Conservation (phyloP, 1,139 yeast genomes). For the Diutina scorzettiae region DNA sequence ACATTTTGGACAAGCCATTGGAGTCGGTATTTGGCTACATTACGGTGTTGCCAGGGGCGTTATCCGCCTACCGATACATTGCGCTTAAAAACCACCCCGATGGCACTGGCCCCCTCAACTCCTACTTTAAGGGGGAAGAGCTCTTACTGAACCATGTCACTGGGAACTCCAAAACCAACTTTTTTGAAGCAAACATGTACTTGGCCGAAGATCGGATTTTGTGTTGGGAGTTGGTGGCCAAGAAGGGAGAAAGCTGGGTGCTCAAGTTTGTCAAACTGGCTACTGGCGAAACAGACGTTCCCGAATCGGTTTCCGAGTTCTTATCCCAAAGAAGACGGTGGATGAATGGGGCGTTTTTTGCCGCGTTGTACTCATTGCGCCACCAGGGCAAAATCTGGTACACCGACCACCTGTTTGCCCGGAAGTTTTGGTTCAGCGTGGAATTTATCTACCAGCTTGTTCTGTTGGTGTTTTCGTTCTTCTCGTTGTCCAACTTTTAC, state of each 20-base stretch:
- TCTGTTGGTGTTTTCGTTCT: conserved; percentile 71
- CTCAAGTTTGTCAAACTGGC: conserved; percentile 87
- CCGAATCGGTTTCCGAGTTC: conserved; percentile 82
- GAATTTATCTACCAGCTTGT: conserved; percentile 78
- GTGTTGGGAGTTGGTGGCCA: conserved; percentile 95
- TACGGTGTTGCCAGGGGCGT: conserved; percentile 90
- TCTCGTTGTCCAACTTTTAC: conserved; percentile 82
- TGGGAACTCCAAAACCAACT: conserved; percentile 38
- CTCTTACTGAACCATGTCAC: conserved; percentile 24
- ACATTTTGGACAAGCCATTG: conserved; percentile 86
- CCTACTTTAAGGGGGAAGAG: conserved; percentile 86
- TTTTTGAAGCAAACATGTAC: conserved; percentile 94
- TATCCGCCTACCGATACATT: conserved; percentile 85
- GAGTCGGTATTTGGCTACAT: conserved; percentile 92
- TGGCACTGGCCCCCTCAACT: conserved; percentile 84
- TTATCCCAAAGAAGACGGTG: conserved; percentile 94
- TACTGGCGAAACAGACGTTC: conserved; percentile 95
- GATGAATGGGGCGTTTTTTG: conserved; percentile 96
- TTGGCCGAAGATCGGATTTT: conserved; percentile 93
- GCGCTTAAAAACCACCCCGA: conserved; percentile 78
- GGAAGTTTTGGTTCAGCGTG: conserved; percentile 70
- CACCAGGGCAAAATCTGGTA: conserved; percentile 74
- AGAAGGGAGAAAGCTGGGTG: conserved; percentile 79
- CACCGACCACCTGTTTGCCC: conserved; percentile 66
- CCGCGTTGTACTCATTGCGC: conserved; percentile 78